Percentiles rank a stretch among this genome's conserved stretches.
Evolutionary conservation across 2,329 filamentous ascomycete species (phyloP).

Genomic region (Nothomitra cinnamomea): DNA sequence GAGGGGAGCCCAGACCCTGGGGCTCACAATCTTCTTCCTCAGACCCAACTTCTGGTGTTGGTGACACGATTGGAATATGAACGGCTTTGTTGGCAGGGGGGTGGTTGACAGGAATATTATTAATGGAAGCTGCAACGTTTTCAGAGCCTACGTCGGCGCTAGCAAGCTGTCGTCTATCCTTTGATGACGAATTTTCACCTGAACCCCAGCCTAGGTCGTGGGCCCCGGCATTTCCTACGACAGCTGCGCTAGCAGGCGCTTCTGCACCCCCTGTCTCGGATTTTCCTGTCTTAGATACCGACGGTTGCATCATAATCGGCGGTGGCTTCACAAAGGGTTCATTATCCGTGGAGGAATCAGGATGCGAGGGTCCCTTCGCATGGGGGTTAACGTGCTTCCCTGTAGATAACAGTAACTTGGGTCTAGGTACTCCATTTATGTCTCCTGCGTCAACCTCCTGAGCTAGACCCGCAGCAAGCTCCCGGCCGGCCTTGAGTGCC

Average conservation of each 20-base stretch:
- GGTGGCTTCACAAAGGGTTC: background rate
- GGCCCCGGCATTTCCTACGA: background rate
- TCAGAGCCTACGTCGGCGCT: background rate
- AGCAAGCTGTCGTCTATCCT: background rate
- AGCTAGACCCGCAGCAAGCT: background rate
- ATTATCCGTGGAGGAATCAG: no score
- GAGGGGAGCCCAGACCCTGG: slow-evolving; percentile 38
- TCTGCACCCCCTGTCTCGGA: background rate
- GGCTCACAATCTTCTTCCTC: slow-evolving; percentile 31
- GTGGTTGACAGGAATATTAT: no score
- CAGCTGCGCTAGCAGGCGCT: background rate
- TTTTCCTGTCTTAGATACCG: background rate
- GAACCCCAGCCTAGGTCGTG: background rate
- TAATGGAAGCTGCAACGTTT: background rate
- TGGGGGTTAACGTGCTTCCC: background rate
- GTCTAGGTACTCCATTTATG: background rate
- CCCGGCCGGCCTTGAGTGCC: background rate
- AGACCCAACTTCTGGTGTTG: no score
- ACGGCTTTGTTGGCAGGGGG: no score
- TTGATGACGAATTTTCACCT: background rate
- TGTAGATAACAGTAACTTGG: background rate
- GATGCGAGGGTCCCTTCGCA: no score
- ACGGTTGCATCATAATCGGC: background rate
- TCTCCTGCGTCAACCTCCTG: background rate
- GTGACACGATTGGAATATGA: no score